These are phyloP conservation scores for Hanseniaspora osmophila DNA, from an alignment of 805 yeast species.

Conservation along the genomic window DNA sequence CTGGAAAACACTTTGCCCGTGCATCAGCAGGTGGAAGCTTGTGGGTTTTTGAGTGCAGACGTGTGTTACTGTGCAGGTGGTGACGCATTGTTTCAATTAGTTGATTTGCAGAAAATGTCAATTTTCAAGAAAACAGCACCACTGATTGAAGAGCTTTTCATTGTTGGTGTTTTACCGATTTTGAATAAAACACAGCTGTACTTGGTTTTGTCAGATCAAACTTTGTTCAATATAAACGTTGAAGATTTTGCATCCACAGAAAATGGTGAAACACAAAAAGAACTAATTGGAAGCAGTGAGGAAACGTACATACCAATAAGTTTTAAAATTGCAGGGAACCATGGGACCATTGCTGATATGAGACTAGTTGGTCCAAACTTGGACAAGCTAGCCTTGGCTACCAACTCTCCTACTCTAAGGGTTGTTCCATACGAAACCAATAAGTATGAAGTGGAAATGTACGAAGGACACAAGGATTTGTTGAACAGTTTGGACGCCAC, in stretches of 20 bases:
- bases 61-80: constrained; percentile 67
- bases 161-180: constrained; percentile 41
- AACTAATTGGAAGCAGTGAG: constrained; percentile 6
- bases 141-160: constrained; percentile 62
- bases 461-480: constrained; percentile 76
- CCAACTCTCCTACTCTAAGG: constrained; percentile 82
- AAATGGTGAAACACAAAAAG: no score
- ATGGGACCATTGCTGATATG: constrained; percentile 89
- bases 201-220: constrained; percentile 71
- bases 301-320: constrained; percentile 27
- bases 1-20: constrained; percentile 56
- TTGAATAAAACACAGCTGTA: constrained; percentile 26
- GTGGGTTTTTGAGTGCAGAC: constrained; percentile 40
- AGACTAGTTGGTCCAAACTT: constrained; percentile 54
- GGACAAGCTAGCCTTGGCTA: constrained; percentile 63
- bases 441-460: constrained; percentile 47
- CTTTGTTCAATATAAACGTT: constrained; percentile 40
- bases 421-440: constrained; percentile 37
- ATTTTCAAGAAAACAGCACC: constrained; percentile 27
- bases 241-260: not conserved
- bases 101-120: constrained; percentile 39
- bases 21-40: constrained; percentile 55
- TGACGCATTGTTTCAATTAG: constrained; percentile 49
- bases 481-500: constrained; percentile 70
- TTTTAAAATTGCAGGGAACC: constrained; percentile 73